Evolutionary conservation across 1,284 basidiomycete species (phyloP).

Genomic region (Mrakiaceae sp.): DNA sequence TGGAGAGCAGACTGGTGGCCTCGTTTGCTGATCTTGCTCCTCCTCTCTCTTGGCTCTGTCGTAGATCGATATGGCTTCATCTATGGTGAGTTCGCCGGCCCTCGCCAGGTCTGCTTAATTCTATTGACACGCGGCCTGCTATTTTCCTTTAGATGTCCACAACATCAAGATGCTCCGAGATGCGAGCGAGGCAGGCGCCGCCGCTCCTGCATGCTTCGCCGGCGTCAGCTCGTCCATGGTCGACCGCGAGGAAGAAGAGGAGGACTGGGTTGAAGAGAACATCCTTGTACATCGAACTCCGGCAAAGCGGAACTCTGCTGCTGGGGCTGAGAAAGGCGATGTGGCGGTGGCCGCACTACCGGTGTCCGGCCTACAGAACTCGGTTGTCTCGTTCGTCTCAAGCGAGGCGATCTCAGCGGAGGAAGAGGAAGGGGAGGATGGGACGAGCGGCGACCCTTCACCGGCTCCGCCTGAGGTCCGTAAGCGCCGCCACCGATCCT

Average conservation of each 20-base stretch:
- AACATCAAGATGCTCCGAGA: conserved; percentile 63
- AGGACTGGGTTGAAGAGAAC: conserved; percentile 26
- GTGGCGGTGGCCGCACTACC: background rate
- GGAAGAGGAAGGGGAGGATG: background rate
- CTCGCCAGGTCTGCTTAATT: background rate
- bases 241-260: conserved; percentile 20
- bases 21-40: background rate
- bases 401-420: background rate
- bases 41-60: conserved; percentile 28
- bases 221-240: conserved; percentile 20
- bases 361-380: background rate
- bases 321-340: background rate
- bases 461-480: background rate
- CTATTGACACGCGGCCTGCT: conserved; percentile 42
- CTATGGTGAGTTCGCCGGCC: conserved; percentile 36
- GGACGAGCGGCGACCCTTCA: background rate
- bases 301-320: background rate
- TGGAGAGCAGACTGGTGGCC: background rate
- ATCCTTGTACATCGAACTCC: background rate
- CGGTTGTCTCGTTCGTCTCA: conserved; percentile 8
- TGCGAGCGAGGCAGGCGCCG: conserved; percentile 40
- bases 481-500: conserved; percentile 22
- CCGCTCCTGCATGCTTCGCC: conserved; percentile 29
- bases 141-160: conserved; percentile 49
- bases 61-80: conserved; percentile 94